phyloP scores from a whole-genome alignment of 2,329 filamentous ascomycete genomes.

The Pseudogymnoascus sp. region DNA sequence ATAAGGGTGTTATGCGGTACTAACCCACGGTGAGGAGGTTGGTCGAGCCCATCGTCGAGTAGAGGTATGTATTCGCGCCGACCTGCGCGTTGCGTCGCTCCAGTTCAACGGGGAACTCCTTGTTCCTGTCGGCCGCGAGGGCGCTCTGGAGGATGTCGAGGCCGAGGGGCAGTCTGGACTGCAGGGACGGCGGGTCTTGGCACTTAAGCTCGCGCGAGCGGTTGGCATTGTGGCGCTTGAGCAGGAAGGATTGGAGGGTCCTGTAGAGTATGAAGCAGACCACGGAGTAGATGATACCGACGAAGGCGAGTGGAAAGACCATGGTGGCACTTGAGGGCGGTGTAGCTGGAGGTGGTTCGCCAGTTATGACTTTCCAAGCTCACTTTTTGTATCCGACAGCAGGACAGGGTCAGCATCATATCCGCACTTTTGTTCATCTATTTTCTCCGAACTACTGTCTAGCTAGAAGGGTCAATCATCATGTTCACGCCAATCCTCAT shows the following conservation, averaged over 20 bases:
- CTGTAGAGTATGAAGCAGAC: conserved; percentile 18
- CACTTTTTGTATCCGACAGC: neutral
- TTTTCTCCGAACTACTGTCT: too few species aligned
- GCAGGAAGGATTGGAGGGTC: conserved; percentile 14
- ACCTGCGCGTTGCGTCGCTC: conserved; percentile 30
- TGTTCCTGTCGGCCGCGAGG: conserved; percentile 19
- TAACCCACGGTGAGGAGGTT: conserved; percentile 18
- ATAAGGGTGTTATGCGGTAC: conserved; percentile 22
- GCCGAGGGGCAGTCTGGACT: conserved; percentile 21
- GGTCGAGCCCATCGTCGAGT: conserved; percentile 18
- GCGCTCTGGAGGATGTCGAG: conserved; percentile 23
- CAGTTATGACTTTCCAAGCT: neutral
- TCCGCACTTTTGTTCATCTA: neutral
- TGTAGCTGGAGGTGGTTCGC: neutral
- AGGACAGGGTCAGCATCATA: neutral
- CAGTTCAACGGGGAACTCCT: conserved; percentile 21
- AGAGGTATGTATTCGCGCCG: conserved; percentile 25
- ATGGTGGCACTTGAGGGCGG: neutral
- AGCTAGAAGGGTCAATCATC: too few species aligned
- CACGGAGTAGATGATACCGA: conserved; percentile 9
- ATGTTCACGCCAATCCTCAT: too few species aligned
- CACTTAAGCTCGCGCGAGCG: conserved; percentile 23
- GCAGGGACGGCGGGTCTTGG: conserved; percentile 19
- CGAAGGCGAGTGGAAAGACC: conserved; percentile 6
- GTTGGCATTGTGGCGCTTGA: conserved; percentile 16